Evolutionary conservation across 768 basidiomycete species (phyloP), one percentile per base, ranked within the genome.

Genomic region (Termitomyces sp.): DNA sequence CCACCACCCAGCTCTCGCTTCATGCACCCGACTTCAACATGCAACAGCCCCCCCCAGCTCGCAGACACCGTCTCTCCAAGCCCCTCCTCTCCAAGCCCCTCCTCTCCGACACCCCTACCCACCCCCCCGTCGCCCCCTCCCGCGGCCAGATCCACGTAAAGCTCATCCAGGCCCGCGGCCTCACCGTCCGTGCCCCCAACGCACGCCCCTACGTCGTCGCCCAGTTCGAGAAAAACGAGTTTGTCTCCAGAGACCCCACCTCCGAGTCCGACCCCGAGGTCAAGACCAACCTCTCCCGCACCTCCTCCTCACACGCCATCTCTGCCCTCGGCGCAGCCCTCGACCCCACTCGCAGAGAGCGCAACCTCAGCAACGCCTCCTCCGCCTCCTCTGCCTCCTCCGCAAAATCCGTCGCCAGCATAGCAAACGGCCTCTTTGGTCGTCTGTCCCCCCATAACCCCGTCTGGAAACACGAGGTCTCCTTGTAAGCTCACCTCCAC

Each of bases 141-240:
- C 74, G 67, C 49, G 90, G 90, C 58, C 93, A 94, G 73, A 87
- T 99, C 54, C 91, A 92, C 65, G 89, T 99, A 73, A 98, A 98
- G 73, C 85, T 99, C 68, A 93, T 99, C 71, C 86, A 88, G 62
- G 97, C 92, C 12, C 83, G 92, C 48, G 83, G 81, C 10, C 86
- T 99, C 68, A 85, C 85, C 61, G 87, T 94, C 52, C 78, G 79
- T 44, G 80, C 85, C 14, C 64, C 80, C 43, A 69, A 77, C 60
- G 84, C 89, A 3, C 78, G 85, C 0, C 91, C 94, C 17, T 98
- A 99, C 70, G 91, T 94, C 64, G 95, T 98, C 69, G 94, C 95
- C 63, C 90, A 94, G 71, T 99, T 98, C 72, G 97, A 99, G 76
- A 91, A 98, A 73, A 98, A 94, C 79, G 97, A 99, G 73, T 99